Evolutionary conservation across 139 green algal genomes (phyloP).

Genomic region (Chlorella sp.): DNA sequence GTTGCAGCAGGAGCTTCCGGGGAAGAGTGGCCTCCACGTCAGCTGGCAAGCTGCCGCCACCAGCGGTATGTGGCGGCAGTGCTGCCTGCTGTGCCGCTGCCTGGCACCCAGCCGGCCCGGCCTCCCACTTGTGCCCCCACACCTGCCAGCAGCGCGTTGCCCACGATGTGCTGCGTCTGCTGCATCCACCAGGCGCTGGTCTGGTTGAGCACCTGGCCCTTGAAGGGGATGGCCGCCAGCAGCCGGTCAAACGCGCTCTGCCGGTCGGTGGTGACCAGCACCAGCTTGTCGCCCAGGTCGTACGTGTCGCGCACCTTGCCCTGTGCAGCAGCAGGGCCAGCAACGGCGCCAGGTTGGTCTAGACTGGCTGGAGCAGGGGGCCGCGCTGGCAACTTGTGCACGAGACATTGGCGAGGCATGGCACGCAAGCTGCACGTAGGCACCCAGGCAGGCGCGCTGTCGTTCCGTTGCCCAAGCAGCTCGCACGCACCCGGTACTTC

Average conservation of each 20-base stretch:
- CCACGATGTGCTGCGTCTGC: conserved; percentile 88
- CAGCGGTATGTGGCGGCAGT: no score
- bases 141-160: conserved; percentile 72
- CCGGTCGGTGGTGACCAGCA: conserved; percentile 97
- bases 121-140: background rate
- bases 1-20: no score
- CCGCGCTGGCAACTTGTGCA: no score
- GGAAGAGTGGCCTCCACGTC: no score
- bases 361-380: background rate
- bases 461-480: no score
- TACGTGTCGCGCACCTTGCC: conserved; percentile 99
- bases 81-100: no score
- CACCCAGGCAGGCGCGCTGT: no score
- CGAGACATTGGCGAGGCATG: no score
- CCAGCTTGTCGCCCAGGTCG: conserved; percentile 86
- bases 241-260: conserved; percentile 97
- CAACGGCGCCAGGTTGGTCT: background rate
- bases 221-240: conserved; percentile 95
- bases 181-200: conserved; percentile 97
- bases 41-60: no score
- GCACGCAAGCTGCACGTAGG: no score
- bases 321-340: conserved; percentile 40
- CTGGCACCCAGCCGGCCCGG: no score
- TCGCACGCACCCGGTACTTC: conserved; percentile 36
- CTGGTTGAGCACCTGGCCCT: conserved; percentile 97